These are phyloP conservation scores for Plenodomus tracheiphilus DNA, from an alignment of 2,329 filamentous ascomycete species.

Conservation along the genomic window DNA sequence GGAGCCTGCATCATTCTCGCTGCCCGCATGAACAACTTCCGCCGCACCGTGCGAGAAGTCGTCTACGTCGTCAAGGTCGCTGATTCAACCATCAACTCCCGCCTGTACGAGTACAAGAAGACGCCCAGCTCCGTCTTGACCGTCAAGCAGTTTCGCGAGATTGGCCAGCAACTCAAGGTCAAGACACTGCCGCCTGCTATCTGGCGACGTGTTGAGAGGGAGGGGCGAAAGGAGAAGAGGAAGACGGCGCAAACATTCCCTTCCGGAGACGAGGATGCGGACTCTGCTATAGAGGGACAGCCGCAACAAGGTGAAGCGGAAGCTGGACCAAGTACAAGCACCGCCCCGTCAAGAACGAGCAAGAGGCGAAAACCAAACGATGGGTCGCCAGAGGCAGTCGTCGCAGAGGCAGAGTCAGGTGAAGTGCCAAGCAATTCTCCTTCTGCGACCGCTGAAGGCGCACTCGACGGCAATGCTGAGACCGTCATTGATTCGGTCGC, in stretches of 20 bases:
- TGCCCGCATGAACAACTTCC: slow-evolving; percentile 97
- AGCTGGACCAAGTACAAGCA: not conserved
- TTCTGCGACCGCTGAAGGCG: slow-evolving; percentile 17
- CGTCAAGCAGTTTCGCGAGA: slow-evolving; percentile 79
- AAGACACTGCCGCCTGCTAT: slow-evolving; percentile 73
- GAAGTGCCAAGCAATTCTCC: slow-evolving; percentile 5
- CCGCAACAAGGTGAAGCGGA: slow-evolving; percentile 9
- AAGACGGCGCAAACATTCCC: slow-evolving; percentile 17
- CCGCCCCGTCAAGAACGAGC: slow-evolving; percentile 14
- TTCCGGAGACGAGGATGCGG: not conserved
- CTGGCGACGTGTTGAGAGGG: slow-evolving; percentile 64
- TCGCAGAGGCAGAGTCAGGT: slow-evolving; percentile 6
- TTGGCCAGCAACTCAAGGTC: slow-evolving; percentile 69
- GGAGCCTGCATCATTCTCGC: slow-evolving; percentile 93
- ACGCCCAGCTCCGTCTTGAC: slow-evolving; percentile 84
- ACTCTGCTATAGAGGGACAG: not conserved
- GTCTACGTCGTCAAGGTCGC: slow-evolving; percentile 99
- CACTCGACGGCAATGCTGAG: slow-evolving; percentile 27
- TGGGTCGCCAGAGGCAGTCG: slow-evolving; percentile 16
- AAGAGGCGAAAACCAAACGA: slow-evolving; percentile 31
- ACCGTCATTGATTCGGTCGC: slow-evolving; percentile 24
- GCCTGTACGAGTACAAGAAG: slow-evolving; percentile 86
- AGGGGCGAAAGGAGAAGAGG: slow-evolving; percentile 40
- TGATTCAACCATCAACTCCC: slow-evolving; percentile 87
- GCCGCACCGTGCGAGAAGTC: slow-evolving; percentile 87